Conservation (phyloP, 805 yeast species). For the Saturnispora silvae region DNA sequence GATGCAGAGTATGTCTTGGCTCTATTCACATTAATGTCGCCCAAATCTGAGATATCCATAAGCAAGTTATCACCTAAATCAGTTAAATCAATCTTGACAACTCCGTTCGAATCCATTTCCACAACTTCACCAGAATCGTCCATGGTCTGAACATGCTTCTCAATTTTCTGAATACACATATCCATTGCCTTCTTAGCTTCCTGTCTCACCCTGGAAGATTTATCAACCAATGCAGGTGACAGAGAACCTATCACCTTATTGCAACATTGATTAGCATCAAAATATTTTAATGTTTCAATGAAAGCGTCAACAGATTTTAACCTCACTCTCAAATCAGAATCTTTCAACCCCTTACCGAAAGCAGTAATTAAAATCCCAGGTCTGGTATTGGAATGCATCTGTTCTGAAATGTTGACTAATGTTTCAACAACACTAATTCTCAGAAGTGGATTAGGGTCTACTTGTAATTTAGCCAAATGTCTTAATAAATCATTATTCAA, state of each 20-base stretch:
- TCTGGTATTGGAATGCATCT: conserved; percentile 44
- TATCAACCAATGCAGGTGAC: conserved; percentile 75
- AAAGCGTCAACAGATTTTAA: conserved; percentile 70
- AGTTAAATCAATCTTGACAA: neutral
- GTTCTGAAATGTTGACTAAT: conserved; percentile 52
- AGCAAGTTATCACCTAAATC: conserved; percentile 3
- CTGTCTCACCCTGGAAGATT: conserved; percentile 52
- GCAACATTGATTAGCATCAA: conserved; percentile 67
- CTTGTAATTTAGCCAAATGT: conserved; percentile 70
- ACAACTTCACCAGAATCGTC: conserved; percentile 5
- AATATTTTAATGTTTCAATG: conserved; percentile 49
- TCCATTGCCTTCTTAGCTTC: conserved; percentile 66
- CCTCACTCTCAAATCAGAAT: conserved; percentile 65
- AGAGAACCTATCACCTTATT: conserved; percentile 73
- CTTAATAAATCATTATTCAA: conserved; percentile 78
- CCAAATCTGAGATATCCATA: conserved; percentile 3
- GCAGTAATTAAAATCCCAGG: conserved; percentile 80
- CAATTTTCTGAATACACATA: conserved; percentile 44
- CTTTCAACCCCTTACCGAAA: conserved; percentile 70
- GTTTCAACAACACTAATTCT: conserved; percentile 68
- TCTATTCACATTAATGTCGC: conserved; percentile 1
- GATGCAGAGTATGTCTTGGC: conserved; percentile 9
- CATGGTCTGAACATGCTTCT: conserved; percentile 26
- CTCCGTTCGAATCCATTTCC: neutral
- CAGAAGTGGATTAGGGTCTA: conserved; percentile 65